Evolutionary conservation across 257 asterid genomes (phyloP).

Genomic region (Solanum lignicaule): DNA sequence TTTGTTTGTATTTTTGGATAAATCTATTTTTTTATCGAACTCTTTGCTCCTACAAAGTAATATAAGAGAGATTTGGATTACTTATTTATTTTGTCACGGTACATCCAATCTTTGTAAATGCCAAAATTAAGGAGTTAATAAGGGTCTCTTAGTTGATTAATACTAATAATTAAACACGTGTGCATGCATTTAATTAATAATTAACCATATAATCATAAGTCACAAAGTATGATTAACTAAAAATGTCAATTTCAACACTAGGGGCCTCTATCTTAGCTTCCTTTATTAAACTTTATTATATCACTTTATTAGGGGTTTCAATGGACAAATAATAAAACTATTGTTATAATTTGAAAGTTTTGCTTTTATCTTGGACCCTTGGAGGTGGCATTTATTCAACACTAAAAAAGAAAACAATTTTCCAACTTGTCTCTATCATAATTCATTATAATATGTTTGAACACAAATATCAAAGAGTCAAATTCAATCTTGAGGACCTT

Average conservation of each 20-base stretch:
- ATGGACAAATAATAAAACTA: slow-evolving; percentile 6
- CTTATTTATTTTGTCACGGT: neutral
- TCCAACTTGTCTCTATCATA: neutral
- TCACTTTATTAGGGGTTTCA: neutral
- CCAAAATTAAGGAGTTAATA: neutral
- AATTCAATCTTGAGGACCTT: slow-evolving; percentile 15
- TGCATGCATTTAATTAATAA: neutral
- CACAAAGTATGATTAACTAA: neutral
- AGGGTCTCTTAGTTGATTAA: neutral
- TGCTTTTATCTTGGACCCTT: slow-evolving; percentile 11
- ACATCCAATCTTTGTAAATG: neutral
- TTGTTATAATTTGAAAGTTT: slow-evolving; percentile 3
- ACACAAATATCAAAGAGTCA: slow-evolving; percentile 23
- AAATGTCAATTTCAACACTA: neutral
- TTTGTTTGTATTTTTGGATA: neutral
- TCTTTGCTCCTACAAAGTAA: neutral
- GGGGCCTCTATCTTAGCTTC: neutral
- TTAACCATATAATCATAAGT: neutral
- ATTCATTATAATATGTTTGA: slow-evolving; percentile 25
- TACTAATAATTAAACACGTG: neutral
- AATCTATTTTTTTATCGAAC: neutral
- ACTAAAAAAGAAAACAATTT: neutral
- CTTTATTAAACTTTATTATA: slow-evolving; percentile 7
- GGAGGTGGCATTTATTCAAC: slow-evolving; percentile 13
- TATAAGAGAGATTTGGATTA: neutral